Percentiles rank a stretch among this genome's conserved stretches.
Evolutionary conservation across 1,139 yeast species (phyloP).

Genomic region (Taphrina wiesneri): DNA sequence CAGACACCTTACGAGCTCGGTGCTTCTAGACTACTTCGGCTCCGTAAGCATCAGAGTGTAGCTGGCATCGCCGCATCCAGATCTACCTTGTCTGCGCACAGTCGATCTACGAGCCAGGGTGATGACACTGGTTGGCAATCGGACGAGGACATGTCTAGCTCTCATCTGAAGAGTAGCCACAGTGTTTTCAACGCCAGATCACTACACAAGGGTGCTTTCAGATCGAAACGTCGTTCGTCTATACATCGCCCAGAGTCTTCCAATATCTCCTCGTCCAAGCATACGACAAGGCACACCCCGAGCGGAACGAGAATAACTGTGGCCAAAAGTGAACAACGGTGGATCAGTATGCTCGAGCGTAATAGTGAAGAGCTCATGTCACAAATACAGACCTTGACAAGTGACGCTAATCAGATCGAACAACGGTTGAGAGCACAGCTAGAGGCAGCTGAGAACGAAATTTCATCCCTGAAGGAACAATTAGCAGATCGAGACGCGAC

Average conservation of each 20-base stretch:
- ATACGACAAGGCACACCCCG: background rate
- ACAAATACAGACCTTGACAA: slow-evolving; percentile 9
- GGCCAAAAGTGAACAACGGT: slow-evolving; percentile 11
- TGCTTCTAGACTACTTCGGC: background rate
- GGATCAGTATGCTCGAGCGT: slow-evolving; percentile 21
- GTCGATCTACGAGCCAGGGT: background rate
- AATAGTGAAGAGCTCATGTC: slow-evolving; percentile 28
- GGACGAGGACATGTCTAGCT: background rate
- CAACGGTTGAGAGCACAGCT: background rate
- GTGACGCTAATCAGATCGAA: background rate
- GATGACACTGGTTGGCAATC: slow-evolving; percentile 3
- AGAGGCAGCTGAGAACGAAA: slow-evolving; percentile 9
- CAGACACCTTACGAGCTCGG: background rate
- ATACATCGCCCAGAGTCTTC: background rate
- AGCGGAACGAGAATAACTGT: background rate
- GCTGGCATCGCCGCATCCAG: background rate
- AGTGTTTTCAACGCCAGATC: background rate
- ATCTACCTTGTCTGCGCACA: background rate
- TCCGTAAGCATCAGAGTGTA: background rate
- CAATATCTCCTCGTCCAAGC: background rate
- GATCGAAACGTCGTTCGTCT: background rate
- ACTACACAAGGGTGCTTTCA: background rate
- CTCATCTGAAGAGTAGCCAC: background rate
- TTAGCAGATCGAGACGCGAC: slow-evolving; percentile 5
- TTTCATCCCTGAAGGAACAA: background rate